These are phyloP conservation scores for Tremellales sp. DNA, from an alignment of 1,284 basidiomycete genomes.

Conservation along the genomic window DNA sequence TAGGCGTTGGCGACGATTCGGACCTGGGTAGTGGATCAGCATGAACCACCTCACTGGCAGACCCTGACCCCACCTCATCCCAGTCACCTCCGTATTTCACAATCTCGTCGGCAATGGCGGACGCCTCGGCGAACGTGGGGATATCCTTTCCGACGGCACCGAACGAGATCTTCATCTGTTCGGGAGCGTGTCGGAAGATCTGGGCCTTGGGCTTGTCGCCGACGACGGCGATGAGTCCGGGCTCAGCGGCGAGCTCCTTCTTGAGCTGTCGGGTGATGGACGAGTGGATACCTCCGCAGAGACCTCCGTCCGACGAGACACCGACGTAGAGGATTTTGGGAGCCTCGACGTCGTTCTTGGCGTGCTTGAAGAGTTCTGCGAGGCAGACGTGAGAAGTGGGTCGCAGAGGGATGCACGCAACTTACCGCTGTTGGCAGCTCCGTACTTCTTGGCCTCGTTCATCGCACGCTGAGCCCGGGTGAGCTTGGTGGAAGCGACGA, in stretches of 20 bases:
- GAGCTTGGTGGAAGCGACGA: slow-evolving; percentile 97
- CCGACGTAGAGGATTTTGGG: slow-evolving; percentile 84
- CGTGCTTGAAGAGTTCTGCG: slow-evolving; percentile 77
- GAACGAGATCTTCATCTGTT: slow-evolving; percentile 81
- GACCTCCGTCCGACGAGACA: slow-evolving; percentile 96
- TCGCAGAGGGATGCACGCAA: slow-evolving; percentile 17
- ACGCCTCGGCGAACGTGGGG: slow-evolving; percentile 94
- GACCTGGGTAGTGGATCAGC: slow-evolving; percentile 39
- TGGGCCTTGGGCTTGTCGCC: slow-evolving; percentile 98
- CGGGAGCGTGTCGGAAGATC: slow-evolving; percentile 63
- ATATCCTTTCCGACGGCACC: slow-evolving; percentile 97
- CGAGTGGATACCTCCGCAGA: slow-evolving; percentile 99
- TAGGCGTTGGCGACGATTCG: slow-evolving; percentile 94
- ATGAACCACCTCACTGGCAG: background rate
- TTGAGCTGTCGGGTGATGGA: slow-evolving; percentile 88
- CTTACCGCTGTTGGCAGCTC: slow-evolving; percentile 85
- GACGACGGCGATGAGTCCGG: slow-evolving; percentile 74
- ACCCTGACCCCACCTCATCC: slow-evolving; percentile 60
- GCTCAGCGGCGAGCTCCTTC: slow-evolving; percentile 57
- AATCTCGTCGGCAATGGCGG: slow-evolving; percentile 89
- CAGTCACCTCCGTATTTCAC: slow-evolving; percentile 79
- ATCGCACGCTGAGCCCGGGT: slow-evolving; percentile 94
- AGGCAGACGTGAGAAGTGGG: background rate
- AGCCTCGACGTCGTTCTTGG: slow-evolving; percentile 53
- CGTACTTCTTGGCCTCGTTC: slow-evolving; percentile 89